These are phyloP conservation scores for Rhizoclosmatium globosum DNA, from an alignment of 192 early-diverging fungal genomes.

Conservation along the genomic window DNA sequence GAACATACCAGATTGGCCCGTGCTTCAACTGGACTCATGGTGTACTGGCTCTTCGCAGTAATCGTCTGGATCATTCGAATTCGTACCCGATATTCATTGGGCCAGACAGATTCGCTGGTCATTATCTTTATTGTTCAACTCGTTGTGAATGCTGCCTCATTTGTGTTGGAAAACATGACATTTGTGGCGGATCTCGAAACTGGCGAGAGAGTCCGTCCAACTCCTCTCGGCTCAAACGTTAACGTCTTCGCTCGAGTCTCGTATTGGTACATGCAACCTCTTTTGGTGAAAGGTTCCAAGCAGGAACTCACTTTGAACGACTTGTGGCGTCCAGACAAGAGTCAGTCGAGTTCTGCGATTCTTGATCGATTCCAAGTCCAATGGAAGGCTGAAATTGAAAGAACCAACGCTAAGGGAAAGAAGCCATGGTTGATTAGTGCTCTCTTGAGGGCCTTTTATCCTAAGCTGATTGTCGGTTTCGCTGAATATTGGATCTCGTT, in stretches of 20 bases:
- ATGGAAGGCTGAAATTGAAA: constrained; percentile 28
- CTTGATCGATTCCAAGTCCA: constrained; percentile 12
- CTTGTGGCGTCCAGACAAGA: constrained; percentile 40
- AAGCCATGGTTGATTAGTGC: constrained; percentile 26
- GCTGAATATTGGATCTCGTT: constrained; percentile 30
- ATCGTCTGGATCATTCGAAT: constrained; percentile 28
- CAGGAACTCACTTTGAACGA: constrained; percentile 26
- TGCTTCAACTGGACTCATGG: constrained; percentile 35
- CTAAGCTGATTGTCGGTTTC: constrained; percentile 16
- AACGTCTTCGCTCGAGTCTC: constrained; percentile 44
- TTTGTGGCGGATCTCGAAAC: constrained; percentile 11
- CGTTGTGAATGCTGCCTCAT: not conserved
- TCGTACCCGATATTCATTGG: constrained; percentile 5
- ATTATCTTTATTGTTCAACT: not conserved
- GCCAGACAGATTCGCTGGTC: not conserved
- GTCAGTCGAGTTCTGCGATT: constrained; percentile 20
- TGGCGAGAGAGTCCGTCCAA: constrained; percentile 3
- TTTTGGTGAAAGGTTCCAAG: constrained; percentile 27
- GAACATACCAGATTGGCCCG: constrained; percentile 38
- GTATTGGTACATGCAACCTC: constrained; percentile 41
- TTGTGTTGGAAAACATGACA: constrained; percentile 40
- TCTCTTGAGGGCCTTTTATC: constrained; percentile 25
- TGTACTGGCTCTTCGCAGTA: constrained; percentile 36
- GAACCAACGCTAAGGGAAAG: not conserved
- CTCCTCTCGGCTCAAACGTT: constrained; percentile 38